Percentiles rank a stretch among this genome's conserved stretches.
phyloP scores from a whole-genome alignment of 2,329 filamentous ascomycete genomes.

The Trichoderma pleuroti region DNA sequence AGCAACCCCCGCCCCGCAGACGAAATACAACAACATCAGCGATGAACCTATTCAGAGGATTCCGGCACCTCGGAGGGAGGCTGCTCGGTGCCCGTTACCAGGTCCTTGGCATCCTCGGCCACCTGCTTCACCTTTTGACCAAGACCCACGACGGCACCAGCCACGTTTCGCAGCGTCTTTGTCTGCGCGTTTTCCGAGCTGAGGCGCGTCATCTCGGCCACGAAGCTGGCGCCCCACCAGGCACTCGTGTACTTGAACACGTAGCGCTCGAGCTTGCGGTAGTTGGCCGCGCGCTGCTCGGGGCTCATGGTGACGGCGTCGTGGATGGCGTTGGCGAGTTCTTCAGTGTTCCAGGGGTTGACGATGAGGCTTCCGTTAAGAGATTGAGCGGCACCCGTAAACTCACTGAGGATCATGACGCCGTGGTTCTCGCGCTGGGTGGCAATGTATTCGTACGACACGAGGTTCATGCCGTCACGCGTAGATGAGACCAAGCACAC shows the following conservation, averaged over 20 bases:
- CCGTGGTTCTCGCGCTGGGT: conserved; percentile 88
- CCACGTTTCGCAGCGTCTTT: conserved; percentile 42
- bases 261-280: conserved; percentile 87
- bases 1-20: neutral
- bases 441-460: conserved; percentile 97
- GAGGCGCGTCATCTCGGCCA: conserved; percentile 69
- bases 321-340: conserved; percentile 87
- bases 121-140: conserved; percentile 29
- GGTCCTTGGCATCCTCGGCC: conserved; percentile 28
- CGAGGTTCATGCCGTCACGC: conserved; percentile 98
- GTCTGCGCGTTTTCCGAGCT: conserved; percentile 37
- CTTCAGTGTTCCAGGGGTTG: conserved; percentile 98
- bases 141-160: conserved; percentile 36
- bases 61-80: neutral
- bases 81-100: conserved; percentile 9
- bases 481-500: conserved; percentile 90
- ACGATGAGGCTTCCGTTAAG: conserved; percentile 91
- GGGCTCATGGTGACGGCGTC: conserved; percentile 96
- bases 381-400: conserved; percentile 91
- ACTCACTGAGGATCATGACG: conserved; percentile 92
- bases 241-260: conserved; percentile 97
- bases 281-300: conserved; percentile 82
- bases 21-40: neutral
- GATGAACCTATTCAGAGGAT: neutral
- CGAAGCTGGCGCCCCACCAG: conserved; percentile 95